These are phyloP conservation scores for Penicillium coffeae DNA, from an alignment of 495 filamentous ascomycete genomes.

Conservation along the genomic window DNA sequence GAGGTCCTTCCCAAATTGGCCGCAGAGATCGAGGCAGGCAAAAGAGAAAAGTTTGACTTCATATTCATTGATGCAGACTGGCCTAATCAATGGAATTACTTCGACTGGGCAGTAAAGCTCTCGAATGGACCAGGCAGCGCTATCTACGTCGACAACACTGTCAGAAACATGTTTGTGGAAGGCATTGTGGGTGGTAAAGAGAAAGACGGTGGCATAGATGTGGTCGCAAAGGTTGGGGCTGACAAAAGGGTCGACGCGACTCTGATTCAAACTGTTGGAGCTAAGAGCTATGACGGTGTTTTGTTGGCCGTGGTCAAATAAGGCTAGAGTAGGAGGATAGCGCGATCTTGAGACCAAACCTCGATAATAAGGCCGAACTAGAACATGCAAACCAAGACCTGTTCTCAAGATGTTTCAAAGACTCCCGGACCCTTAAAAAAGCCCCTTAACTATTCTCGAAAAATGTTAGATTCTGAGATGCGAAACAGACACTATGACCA, in stretches of 20 bases:
- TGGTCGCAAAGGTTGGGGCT: conserved; percentile 44
- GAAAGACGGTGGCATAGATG: conserved; percentile 2
- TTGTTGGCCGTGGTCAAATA: conserved; percentile 28
- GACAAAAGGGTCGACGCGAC: conserved; percentile 42
- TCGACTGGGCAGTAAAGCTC: conserved; percentile 25
- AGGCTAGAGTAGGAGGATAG: too few relatives aligned
- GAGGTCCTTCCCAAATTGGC: conserved; percentile 40
- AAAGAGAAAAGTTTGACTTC: conserved; percentile 41
- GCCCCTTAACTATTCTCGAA: too few relatives aligned
- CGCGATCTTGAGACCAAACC: too few relatives aligned
- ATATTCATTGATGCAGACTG: conserved; percentile 52
- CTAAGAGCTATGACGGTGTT: conserved; percentile 53
- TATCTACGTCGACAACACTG: conserved; percentile 49
- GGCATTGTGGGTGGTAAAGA: not conserved
- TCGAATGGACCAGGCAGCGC: conserved; percentile 36
- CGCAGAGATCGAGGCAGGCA: conserved; percentile 21
- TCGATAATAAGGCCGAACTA: too few relatives aligned
- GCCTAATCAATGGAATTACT: conserved; percentile 46
- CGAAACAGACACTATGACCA: too few relatives aligned
- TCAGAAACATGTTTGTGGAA: conserved; percentile 25
- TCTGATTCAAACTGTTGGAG: conserved; percentile 48
- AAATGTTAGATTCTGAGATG: too few relatives aligned
- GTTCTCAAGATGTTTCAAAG: too few relatives aligned
- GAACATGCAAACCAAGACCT: too few relatives aligned
- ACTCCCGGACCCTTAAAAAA: too few relatives aligned